Conservation (phyloP, 306 rosid genomes). For the Geum urbanum region DNA sequence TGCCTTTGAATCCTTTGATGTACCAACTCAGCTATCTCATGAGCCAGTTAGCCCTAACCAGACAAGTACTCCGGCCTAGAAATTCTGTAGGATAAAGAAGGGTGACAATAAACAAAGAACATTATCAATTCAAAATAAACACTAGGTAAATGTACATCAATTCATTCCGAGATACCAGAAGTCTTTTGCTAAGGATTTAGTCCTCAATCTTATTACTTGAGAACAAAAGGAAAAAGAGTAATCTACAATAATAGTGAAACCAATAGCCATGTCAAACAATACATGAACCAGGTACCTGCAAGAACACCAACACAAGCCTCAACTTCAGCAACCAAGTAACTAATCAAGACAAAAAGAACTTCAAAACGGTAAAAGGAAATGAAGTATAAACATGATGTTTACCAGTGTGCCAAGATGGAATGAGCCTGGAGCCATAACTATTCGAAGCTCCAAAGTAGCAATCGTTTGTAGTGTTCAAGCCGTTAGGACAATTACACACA, state of each 20-base stretch:
- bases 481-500: constrained; percentile 70
- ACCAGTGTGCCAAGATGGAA: constrained; percentile 38
- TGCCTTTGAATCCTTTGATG: neutral
- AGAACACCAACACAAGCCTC: constrained; percentile 18
- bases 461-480: constrained; percentile 56
- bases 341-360: neutral
- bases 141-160: too few species aligned
- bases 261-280: constrained; percentile 33
- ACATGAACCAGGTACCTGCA: constrained; percentile 47
- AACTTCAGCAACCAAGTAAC: neutral
- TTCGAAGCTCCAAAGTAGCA: constrained; percentile 54
- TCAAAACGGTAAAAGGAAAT: neutral
- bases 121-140: neutral
- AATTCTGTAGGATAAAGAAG: too few species aligned
- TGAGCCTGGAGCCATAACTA: constrained; percentile 34
- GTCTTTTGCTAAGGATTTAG: neutral
- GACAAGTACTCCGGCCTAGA: too few species aligned
- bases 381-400: neutral
- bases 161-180: too few species aligned
- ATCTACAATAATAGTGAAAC: constrained; percentile 19
- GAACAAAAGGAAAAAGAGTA: neutral
- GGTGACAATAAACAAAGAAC: too few species aligned
- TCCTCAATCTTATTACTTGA: neutral
- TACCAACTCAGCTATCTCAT: neutral
- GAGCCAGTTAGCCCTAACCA: too few species aligned